Evolutionary conservation across 805 yeast species (phyloP).

Genomic region (Ogataea degrootiae): DNA sequence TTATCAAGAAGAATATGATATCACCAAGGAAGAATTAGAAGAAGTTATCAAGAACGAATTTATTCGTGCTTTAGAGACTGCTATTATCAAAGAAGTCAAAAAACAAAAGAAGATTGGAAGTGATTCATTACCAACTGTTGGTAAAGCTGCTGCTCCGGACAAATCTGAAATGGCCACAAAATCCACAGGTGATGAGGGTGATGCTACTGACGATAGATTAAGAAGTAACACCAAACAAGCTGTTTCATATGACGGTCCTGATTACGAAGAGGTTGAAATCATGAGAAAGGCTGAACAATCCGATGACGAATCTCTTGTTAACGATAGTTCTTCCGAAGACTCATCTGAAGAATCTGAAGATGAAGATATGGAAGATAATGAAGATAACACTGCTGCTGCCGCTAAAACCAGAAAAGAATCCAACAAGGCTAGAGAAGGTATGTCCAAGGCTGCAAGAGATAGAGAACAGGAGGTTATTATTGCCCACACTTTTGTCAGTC

Average conservation of each 20-base stretch:
- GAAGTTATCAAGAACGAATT: slow-evolving; percentile 59
- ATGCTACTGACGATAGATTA: slow-evolving; percentile 59
- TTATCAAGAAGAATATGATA: slow-evolving; percentile 85
- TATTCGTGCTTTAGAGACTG: slow-evolving; percentile 64
- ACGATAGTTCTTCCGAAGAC: slow-evolving; percentile 34
- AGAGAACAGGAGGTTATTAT: slow-evolving; percentile 82
- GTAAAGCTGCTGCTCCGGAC: slow-evolving; percentile 62
- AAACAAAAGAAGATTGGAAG: slow-evolving; percentile 58
- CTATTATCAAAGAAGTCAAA: slow-evolving; percentile 74
- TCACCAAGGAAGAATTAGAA: slow-evolving; percentile 74
- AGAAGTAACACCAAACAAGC: slow-evolving; percentile 72
- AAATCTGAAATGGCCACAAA: slow-evolving; percentile 39
- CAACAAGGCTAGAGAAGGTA: slow-evolving; percentile 20
- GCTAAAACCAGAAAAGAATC: slow-evolving; percentile 5
- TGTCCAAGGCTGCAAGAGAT: slow-evolving; percentile 65
- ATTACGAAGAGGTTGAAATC: slow-evolving; percentile 89
- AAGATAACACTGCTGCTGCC: slow-evolving; percentile 16
- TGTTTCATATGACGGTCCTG: slow-evolving; percentile 91
- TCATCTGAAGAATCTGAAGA: slow-evolving; percentile 34
- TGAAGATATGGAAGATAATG: slow-evolving; percentile 29
- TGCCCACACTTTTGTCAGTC: slow-evolving; percentile 65
- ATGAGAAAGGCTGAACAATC: slow-evolving; percentile 81
- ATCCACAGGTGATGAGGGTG: slow-evolving; percentile 35
- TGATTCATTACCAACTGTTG: slow-evolving; percentile 57
- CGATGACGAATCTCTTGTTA: slow-evolving; percentile 52